phyloP scores from a whole-genome alignment of 805 yeast species.

The Brettanomyces nanus region DNA sequence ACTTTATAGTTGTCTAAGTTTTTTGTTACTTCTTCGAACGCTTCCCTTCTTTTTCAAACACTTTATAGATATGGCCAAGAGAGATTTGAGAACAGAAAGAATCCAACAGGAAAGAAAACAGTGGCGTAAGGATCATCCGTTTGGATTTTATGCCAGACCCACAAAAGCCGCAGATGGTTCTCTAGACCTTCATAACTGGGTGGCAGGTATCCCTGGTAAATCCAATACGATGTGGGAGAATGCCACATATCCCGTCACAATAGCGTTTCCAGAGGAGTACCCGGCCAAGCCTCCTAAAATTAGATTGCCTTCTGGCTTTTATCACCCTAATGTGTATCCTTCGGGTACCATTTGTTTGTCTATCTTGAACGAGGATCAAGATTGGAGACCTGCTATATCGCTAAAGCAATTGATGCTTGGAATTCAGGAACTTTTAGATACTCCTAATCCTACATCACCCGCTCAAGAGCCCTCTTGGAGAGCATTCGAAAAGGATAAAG shows the following conservation, averaged over 20 bases:
- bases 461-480: constrained; percentile 98
- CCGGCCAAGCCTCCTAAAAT: constrained; percentile 97
- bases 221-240: constrained; percentile 80
- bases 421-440: constrained; percentile 80
- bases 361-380: constrained; percentile 89
- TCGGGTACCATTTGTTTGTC: constrained; percentile 94
- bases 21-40: no score
- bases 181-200: constrained; percentile 80
- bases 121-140: constrained; percentile 98
- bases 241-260: constrained; percentile 80
- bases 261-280: constrained; percentile 81
- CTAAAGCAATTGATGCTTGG: constrained; percentile 85
- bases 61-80: constrained; percentile 20
- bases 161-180: constrained; percentile 71
- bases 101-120: constrained; percentile 92
- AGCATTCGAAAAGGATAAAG: constrained; percentile 64
- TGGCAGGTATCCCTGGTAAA: constrained; percentile 94
- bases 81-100: constrained; percentile 59
- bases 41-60: no score
- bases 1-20: no score
- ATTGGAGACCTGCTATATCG: constrained; percentile 97
- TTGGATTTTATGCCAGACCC: constrained; percentile 94
- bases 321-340: constrained; percentile 97
- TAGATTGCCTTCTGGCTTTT: constrained; percentile 79
- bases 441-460: constrained; percentile 92